Percentiles rank a stretch among this genome's conserved stretches.
These are phyloP conservation scores for Wallacemonas rigidus DNA, from an alignment of 208 protist species.

Conservation along the genomic window DNA sequence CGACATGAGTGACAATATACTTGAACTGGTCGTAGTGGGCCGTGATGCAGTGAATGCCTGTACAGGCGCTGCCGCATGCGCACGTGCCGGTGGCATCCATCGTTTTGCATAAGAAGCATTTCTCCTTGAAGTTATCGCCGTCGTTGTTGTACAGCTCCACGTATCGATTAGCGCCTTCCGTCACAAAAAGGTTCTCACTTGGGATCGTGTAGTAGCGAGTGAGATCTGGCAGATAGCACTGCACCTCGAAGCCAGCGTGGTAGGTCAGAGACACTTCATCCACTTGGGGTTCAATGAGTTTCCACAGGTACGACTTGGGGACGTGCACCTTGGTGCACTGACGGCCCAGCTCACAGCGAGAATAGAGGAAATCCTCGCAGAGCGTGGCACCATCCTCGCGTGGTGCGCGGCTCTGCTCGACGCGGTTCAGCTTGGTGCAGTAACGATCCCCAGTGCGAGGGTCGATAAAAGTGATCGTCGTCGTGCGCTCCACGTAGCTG, in stretches of 20 bases:
- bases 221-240: conserved; percentile 72
- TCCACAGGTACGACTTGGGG: conserved; percentile 69
- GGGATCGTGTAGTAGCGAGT: conserved; percentile 74
- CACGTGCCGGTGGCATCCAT: conserved; percentile 46
- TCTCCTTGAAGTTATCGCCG: conserved; percentile 81
- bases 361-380: conserved; percentile 72
- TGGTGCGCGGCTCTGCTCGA: conserved; percentile 43
- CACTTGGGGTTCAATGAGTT: conserved; percentile 46
- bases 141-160: conserved; percentile 76
- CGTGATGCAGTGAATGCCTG: conserved; percentile 60
- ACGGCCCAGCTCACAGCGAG: conserved; percentile 47
- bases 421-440: conserved; percentile 62
- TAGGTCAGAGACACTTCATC: conserved; percentile 45
- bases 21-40: conserved; percentile 47
- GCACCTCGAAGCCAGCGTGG: conserved; percentile 61
- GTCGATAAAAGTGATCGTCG: conserved; percentile 52
- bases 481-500: conserved; percentile 54
- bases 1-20: conserved; percentile 63
- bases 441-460: conserved; percentile 34
- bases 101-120: conserved; percentile 60
- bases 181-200: conserved; percentile 62
- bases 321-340: conserved; percentile 68
- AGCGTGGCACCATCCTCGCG: conserved; percentile 42
- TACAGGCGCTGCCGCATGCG: conserved; percentile 45
- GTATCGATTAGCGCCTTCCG: conserved; percentile 63